Evolutionary conservation across 805 yeast species (phyloP).

Genomic region (Yamadazyma phyllophila): DNA sequence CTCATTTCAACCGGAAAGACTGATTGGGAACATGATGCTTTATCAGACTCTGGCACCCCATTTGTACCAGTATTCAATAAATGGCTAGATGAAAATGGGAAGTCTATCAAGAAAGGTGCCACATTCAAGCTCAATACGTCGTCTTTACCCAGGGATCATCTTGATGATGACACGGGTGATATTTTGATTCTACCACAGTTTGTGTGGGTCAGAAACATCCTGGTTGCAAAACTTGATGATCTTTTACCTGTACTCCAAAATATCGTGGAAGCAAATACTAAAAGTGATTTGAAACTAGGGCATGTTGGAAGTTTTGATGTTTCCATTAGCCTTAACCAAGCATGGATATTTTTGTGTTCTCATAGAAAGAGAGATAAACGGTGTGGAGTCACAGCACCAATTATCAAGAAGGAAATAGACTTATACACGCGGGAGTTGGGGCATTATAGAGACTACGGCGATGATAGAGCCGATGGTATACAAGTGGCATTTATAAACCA

Average conservation of each 20-base stretch:
- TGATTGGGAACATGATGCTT: constrained; percentile 84
- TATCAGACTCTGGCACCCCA: constrained; percentile 35
- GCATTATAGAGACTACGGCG: constrained; percentile 72
- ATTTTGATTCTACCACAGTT: constrained; percentile 71
- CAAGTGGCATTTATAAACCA: constrained; percentile 73
- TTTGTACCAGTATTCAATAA: constrained; percentile 44
- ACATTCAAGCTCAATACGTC: constrained; percentile 52
- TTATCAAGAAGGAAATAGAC: constrained; percentile 78
- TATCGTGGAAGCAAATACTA: constrained; percentile 4
- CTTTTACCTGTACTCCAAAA: constrained; percentile 2
- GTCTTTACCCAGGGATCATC: constrained; percentile 48
- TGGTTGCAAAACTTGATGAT: constrained; percentile 37
- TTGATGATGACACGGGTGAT: constrained; percentile 42
- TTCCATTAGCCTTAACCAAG: constrained; percentile 28
- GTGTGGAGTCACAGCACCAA: constrained; percentile 93
- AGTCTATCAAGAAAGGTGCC: neutral
- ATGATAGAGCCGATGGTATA: constrained; percentile 73
- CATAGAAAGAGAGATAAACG: constrained; percentile 89
- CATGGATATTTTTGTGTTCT: constrained; percentile 76
- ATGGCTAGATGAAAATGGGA: constrained; percentile 25
- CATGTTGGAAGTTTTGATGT: constrained; percentile 21
- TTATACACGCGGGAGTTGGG: constrained; percentile 67
- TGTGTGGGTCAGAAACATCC: constrained; percentile 59
- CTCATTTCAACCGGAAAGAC: constrained; percentile 79
- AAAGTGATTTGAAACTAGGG: neutral